Base-by-base conservation (phyloP, 164 flowering plant genomes). In the Magnolia changhungtana region DNA sequence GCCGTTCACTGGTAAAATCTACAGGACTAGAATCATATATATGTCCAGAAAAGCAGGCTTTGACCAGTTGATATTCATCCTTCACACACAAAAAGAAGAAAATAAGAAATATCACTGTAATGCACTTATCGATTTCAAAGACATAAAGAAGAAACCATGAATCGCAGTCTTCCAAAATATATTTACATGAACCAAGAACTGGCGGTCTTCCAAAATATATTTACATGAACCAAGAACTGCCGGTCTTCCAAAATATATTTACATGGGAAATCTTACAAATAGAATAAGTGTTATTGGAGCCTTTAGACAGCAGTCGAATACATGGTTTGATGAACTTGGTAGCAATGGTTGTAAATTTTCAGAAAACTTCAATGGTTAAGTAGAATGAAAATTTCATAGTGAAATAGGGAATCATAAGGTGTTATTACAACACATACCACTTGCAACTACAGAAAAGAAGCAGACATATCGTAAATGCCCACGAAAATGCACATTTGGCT, bases 1-100 rank as follows among this genome's bases (percentile, higher is more conserved):
- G 96, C 97, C 86, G 21, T 73, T 93, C 97, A 80, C 98, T 92
- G 27, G 92, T 90, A 79, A 92, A 92, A 83, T 96, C 99, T 23
- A 90, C 93, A 50, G 99, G 98, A 77, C 90, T 80, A 7, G 99
- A 96, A 77, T 96, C 99, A 78, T 89, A 96, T 45, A 92, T 89
- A 81, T 83, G 82, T 55, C 99, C 99, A 27, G 87, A 85, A 74
- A 91, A 76, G 74, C 90, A 93, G 78, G 89, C 90, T 75, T 85
- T 90, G 55, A 93, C 88, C 77, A 89, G 83, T 72, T 69, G 90
- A 63, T 78, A 86, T 10, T 89, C 95, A 84, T 84, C 94, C 99
- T 95, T 77, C 88, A 88, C 69, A 31, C 37, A 31, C 2, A 66
- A 67, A 20, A 78, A 51, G 50, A 37, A 63, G 69, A 72, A 13